These are phyloP conservation scores for Komagataella pseudopastoris DNA, from an alignment of 805 yeast genomes.

Conservation along the genomic window DNA sequence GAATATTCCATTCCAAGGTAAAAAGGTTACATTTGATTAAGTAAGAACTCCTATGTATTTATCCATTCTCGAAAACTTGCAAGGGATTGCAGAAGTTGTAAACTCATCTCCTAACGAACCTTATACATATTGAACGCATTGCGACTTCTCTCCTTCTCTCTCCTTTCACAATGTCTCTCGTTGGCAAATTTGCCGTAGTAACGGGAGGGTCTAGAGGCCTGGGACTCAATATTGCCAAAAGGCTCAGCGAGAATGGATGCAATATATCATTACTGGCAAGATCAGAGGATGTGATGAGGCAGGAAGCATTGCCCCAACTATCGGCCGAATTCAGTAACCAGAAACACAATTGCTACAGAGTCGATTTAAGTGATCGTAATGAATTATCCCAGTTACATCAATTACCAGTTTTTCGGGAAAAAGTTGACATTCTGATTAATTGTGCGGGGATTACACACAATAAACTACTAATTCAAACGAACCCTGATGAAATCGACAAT, in stretches of 20 bases:
- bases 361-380: constrained; percentile 7
- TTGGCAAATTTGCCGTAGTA: constrained; percentile 25
- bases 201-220: constrained; percentile 67
- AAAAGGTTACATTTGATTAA: constrained; percentile 65
- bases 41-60: background rate
- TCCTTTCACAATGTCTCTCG: background rate
- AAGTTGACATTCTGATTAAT: constrained; percentile 36
- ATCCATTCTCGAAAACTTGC: background rate
- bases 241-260: constrained; percentile 37
- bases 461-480: constrained; percentile 30
- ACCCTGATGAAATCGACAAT: constrained; percentile 23
- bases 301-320: constrained; percentile 4
- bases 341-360: constrained; percentile 6
- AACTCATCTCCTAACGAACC: too few species aligned
- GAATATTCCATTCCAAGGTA: constrained; percentile 66
- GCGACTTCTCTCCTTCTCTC: background rate
- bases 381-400: background rate
- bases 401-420: constrained; percentile 4
- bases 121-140: too few species aligned
- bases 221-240: constrained; percentile 42
- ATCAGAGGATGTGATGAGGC: constrained; percentile 21
- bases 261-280: constrained; percentile 38
- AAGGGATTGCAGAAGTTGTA: background rate
- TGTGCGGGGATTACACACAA: constrained; percentile 58
- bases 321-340: constrained; percentile 4